phyloP scores from a whole-genome alignment of 73 alveolate species.

The Symbiodinium pilosum region DNA sequence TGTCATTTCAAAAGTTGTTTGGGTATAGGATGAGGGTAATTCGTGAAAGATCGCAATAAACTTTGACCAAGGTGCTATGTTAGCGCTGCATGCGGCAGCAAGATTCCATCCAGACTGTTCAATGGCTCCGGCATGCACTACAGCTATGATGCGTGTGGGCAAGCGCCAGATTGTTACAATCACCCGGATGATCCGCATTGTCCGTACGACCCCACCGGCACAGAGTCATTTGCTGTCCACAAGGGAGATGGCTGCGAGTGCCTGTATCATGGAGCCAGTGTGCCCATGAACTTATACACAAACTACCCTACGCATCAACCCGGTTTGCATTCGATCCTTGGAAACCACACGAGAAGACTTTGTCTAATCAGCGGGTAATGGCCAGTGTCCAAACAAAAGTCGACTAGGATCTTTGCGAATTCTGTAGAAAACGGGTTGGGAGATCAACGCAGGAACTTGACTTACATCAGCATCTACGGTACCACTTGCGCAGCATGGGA shows the following conservation, averaged over 20 bases:
- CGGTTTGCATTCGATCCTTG: background rate
- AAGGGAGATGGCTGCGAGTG: slow-evolving; percentile 11
- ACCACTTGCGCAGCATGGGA: slow-evolving; percentile 14
- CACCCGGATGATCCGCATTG: background rate
- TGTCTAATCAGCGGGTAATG: too few species aligned
- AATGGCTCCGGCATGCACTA: background rate
- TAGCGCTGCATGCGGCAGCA: background rate
- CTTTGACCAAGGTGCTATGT: background rate
- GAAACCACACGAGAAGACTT: too few species aligned
- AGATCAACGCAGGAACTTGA: background rate
- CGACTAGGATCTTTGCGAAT: too few species aligned
- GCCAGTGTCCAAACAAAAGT: too few species aligned
- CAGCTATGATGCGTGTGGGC: slow-evolving; percentile 5
- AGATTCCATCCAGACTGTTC: background rate
- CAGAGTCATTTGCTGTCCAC: background rate
- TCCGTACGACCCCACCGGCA: background rate
- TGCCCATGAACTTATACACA: background rate
- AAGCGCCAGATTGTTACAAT: slow-evolving; percentile 14
- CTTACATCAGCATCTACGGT: background rate
- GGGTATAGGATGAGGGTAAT: too few species aligned
- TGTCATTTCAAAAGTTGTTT: background rate
- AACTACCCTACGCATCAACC: background rate
- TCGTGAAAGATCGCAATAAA: too few species aligned
- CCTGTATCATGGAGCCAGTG: background rate
- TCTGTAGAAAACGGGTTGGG: too few species aligned